Evolutionary conservation across 2,329 filamentous ascomycete species (phyloP).

Genomic region (Xylaria sp.): DNA sequence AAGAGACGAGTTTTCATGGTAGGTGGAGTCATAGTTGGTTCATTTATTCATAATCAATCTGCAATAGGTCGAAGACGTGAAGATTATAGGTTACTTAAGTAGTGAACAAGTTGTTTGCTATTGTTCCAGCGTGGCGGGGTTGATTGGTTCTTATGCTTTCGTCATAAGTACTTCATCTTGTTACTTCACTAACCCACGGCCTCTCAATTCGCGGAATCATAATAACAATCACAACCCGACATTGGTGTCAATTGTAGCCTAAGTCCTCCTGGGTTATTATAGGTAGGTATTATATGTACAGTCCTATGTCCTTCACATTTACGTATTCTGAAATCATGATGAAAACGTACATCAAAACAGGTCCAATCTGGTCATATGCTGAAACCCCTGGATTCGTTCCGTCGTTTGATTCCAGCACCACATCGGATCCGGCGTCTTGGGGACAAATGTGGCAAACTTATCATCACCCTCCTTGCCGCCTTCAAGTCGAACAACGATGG

Average conservation of each 20-base stretch:
- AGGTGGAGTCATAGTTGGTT: not conserved
- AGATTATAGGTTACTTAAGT: no score
- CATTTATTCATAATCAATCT: not conserved
- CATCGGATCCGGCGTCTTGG: conserved; percentile 36
- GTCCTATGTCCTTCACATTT: conserved; percentile 4
- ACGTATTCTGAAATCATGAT: not conserved
- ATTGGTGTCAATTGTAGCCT: not conserved
- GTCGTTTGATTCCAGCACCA: conserved; percentile 37
- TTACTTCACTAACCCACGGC: no score
- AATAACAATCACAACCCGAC: no score
- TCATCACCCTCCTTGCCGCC: conserved; percentile 13
- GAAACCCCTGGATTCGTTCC: conserved; percentile 29
- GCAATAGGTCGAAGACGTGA: no score
- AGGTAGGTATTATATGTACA: not conserved
- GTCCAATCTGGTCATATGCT: conserved; percentile 33
- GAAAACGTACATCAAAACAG: conserved; percentile 25
- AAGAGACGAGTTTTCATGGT: not conserved
- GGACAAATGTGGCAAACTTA: conserved; percentile 22
- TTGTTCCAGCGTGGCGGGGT: conserved; percentile 8
- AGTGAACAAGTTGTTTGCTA: no score
- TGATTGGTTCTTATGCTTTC: conserved; percentile 7
- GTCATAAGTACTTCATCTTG: conserved; percentile 21
- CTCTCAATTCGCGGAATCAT: no score
- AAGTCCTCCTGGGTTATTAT: not conserved
- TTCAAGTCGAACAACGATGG: conserved; percentile 22